These are phyloP conservation scores for Acmispon strigosus DNA, from an alignment of 306 rosid genomes.

Conservation along the genomic window DNA sequence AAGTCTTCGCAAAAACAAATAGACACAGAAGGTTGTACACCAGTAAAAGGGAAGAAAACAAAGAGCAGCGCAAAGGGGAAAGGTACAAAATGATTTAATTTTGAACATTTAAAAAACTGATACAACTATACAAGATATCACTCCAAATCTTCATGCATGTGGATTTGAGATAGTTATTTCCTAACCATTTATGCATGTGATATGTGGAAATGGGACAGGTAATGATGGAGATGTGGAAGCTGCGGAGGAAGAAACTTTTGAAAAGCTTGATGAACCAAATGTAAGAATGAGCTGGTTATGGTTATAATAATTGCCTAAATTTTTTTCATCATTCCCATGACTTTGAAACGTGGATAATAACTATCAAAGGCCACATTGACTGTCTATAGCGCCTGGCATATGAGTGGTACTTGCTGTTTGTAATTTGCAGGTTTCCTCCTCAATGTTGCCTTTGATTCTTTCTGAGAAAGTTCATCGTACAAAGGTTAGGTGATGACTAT, in stretches of 20 bases:
- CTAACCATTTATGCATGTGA: constrained; percentile 14
- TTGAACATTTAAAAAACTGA: background rate
- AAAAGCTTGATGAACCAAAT: constrained; percentile 44
- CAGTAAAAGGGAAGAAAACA: constrained; percentile 37
- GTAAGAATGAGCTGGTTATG: constrained; percentile 36
- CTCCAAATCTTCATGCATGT: background rate
- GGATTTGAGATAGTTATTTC: background rate
- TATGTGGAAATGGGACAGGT: constrained; percentile 37
- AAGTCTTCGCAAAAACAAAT: constrained; percentile 34
- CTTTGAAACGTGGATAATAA: constrained; percentile 4
- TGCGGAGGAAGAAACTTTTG: constrained; percentile 54
- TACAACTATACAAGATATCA: constrained; percentile 6
- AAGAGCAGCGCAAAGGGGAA: constrained; percentile 29
- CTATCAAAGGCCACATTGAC: constrained; percentile 1
- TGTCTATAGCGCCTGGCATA: constrained; percentile 12
- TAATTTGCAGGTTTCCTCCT: constrained; percentile 63
- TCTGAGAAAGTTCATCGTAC: constrained; percentile 81
- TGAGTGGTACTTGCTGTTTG: constrained; percentile 21
- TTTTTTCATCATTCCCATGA: constrained; percentile 1
- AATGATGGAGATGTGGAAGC: constrained; percentile 34
- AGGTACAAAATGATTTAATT: constrained; percentile 32
- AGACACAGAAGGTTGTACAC: constrained; percentile 24
- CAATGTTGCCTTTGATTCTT: constrained; percentile 79
- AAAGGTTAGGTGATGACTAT: constrained; percentile 51
- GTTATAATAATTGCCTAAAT: background rate